Evolutionary conservation across 164 flowering plant genomes (phyloP).

Genomic region (Magnolia changhungtana): DNA sequence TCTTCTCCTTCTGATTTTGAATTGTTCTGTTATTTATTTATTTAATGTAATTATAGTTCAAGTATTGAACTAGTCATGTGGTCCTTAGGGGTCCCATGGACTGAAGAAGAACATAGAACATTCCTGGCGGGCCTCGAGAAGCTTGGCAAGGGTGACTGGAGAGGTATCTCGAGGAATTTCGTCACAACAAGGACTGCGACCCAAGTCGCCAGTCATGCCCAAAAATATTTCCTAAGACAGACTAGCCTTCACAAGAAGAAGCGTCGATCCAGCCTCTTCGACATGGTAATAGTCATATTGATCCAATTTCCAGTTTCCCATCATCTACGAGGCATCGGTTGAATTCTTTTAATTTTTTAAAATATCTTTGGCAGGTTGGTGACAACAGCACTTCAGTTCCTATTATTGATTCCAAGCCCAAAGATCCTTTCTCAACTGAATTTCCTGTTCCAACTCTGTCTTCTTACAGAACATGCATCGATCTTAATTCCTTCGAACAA

Average conservation of each 20-base stretch:
- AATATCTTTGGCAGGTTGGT: constrained; percentile 27
- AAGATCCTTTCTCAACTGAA: constrained; percentile 7
- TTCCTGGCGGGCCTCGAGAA: constrained; percentile 72
- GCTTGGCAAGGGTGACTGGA: constrained; percentile 92
- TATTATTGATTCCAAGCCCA: constrained; percentile 11
- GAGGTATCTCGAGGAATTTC: constrained; percentile 75
- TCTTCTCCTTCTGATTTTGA: background rate
- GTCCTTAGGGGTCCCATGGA: constrained; percentile 74
- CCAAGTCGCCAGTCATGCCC: constrained; percentile 96
- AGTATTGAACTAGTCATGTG: background rate
- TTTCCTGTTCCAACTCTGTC: constrained; percentile 6
- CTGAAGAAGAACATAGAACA: constrained; percentile 71
- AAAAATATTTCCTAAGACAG: constrained; percentile 73
- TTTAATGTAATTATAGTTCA: background rate
- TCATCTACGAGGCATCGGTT: background rate
- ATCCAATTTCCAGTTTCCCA: background rate
- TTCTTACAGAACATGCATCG: constrained; percentile 7
- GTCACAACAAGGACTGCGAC: constrained; percentile 79
- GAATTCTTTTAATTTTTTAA: background rate
- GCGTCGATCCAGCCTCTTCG: constrained; percentile 80
- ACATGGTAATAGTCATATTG: constrained; percentile 42
- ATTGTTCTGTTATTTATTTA: background rate
- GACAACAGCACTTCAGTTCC: constrained; percentile 8
- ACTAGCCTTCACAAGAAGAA: constrained; percentile 53
- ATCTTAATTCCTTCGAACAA: constrained; percentile 18